Percentiles rank a stretch among this genome's conserved stretches.
phyloP scores from a whole-genome alignment of 73 alveolate species.

The Tetrahymena elliotti region DNA sequence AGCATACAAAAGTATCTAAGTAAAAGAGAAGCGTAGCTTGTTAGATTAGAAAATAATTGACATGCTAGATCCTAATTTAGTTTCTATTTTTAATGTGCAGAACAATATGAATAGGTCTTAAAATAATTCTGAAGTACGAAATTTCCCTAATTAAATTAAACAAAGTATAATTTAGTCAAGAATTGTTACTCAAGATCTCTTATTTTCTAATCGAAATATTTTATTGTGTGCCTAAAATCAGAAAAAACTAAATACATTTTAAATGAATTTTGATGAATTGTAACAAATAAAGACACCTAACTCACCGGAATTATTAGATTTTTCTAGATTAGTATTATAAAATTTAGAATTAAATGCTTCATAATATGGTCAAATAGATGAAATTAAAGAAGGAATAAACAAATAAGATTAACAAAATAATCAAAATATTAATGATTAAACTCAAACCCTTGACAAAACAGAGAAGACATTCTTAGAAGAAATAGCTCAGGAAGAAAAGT shows the following conservation, averaged over 20 bases:
- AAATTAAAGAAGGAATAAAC: background rate
- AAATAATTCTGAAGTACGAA: background rate
- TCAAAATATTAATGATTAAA: no score
- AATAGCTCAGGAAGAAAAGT: background rate
- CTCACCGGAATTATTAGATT: background rate
- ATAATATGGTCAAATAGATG: background rate
- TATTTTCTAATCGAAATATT: background rate
- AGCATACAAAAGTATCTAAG: background rate
- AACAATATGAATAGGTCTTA: background rate
- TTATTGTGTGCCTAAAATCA: no score
- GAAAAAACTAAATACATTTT: background rate
- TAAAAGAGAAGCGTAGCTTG: background rate
- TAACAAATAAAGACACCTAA: background rate
- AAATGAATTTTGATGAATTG: background rate
- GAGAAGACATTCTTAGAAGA: background rate
- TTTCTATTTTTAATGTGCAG: background rate
- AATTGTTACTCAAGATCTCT: background rate
- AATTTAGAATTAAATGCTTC: background rate
- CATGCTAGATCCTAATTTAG: background rate
- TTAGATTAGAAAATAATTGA: background rate
- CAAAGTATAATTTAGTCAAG: background rate
- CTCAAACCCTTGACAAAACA: background rate
- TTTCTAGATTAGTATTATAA: background rate
- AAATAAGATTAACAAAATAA: background rate
- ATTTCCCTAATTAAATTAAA: background rate